Percentiles rank a stretch among this genome's conserved stretches.
Conservation (phyloP, 306 rosid genomes). For the Fragaria nilgerrensis region DNA sequence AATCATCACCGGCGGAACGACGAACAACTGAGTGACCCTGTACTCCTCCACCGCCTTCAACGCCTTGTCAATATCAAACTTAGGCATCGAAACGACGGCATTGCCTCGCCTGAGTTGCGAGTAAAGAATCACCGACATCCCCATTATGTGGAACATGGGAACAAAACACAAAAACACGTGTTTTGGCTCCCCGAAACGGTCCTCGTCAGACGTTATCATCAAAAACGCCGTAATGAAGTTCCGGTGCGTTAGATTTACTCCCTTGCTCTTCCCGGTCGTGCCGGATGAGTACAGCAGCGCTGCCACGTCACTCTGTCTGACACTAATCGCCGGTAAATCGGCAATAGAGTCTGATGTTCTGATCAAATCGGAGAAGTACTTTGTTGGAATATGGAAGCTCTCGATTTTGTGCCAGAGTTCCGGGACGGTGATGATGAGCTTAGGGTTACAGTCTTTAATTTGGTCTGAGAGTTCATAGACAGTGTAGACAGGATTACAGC, state of each 20-base stretch:
- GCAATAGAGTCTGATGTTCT: neutral
- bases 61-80: conserved; percentile 1
- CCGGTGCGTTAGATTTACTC: conserved; percentile 44
- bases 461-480: conserved; percentile 30
- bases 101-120: conserved; percentile 30
- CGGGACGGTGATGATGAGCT: conserved; percentile 29
- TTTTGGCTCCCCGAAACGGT: conserved; percentile 23
- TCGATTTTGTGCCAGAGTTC: conserved; percentile 26
- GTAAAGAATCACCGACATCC: conserved; percentile 28
- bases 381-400: conserved; percentile 21
- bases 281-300: conserved; percentile 54
- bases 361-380: conserved; percentile 31
- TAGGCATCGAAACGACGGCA: conserved; percentile 1
- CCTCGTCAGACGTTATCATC: conserved; percentile 35
- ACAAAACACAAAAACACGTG: conserved; percentile 42
- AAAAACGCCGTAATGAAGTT: conserved; percentile 44
- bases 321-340: neutral
- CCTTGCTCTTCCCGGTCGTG: conserved; percentile 49
- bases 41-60: conserved; percentile 9
- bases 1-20: conserved; percentile 16
- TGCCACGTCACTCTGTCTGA: conserved; percentile 36
- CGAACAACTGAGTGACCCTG: conserved; percentile 8
- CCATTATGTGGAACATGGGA: conserved; percentile 46
- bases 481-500: conserved; percentile 13
- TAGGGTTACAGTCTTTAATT: conserved; percentile 38